Evolutionary conservation across 2,329 filamentous ascomycete species (phyloP).

Genomic region (Phaeomoniella chlamydospora): DNA sequence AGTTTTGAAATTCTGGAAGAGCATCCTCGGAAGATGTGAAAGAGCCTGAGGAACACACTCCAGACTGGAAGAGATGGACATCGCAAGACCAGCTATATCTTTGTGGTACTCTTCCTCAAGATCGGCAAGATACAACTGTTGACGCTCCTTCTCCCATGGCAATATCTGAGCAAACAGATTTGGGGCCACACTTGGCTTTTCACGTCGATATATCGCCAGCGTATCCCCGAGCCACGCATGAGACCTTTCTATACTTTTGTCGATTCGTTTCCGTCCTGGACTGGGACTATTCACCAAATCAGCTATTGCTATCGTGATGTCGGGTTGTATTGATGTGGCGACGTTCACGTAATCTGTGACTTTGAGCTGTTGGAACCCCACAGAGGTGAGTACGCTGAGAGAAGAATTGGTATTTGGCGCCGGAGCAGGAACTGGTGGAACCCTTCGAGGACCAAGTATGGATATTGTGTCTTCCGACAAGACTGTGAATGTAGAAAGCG

Average conservation of each 20-base stretch:
- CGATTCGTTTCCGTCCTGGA: conserved; percentile 56
- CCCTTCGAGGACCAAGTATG: conserved; percentile 63
- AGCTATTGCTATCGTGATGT: conserved; percentile 65
- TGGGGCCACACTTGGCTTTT: conserved; percentile 12
- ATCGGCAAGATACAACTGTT: conserved; percentile 66
- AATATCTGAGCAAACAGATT: conserved; percentile 54
- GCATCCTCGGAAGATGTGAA: conserved; percentile 53
- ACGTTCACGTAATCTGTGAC: conserved; percentile 55
- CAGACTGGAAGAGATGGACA: conserved; percentile 62
- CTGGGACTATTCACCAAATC: conserved; percentile 51
- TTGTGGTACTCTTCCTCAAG: conserved; percentile 49
- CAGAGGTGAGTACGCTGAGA: conserved; percentile 70
- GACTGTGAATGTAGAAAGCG: conserved; percentile 64
- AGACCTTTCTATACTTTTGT: conserved; percentile 75
- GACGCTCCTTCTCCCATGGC: conserved; percentile 58
- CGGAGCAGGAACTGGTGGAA: conserved; percentile 59
- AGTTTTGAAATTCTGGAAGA: conserved; percentile 52
- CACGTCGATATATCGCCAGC: conserved; percentile 19
- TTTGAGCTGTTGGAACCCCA: conserved; percentile 62
- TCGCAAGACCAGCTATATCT: conserved; percentile 52
- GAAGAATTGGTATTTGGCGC: conserved; percentile 53
- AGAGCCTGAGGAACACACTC: conserved; percentile 51
- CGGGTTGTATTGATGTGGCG: conserved; percentile 53
- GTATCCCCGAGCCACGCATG: conserved; percentile 67
- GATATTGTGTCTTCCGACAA: conserved; percentile 51